Evolutionary conservation across 1,284 basidiomycete species (phyloP).

Genomic region (Pascua sp.): DNA sequence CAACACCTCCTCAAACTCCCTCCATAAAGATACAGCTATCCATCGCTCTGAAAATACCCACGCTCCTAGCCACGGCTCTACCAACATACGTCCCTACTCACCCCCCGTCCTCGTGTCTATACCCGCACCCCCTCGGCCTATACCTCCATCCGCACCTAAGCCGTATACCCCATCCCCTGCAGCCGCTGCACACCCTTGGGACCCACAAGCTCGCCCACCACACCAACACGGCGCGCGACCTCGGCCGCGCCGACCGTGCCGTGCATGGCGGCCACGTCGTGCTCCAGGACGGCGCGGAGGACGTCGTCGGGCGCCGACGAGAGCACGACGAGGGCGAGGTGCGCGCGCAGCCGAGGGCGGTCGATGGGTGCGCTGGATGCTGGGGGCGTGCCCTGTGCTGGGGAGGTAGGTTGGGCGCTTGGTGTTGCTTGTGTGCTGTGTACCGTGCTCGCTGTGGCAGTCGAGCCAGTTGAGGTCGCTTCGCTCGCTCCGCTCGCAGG

Average conservation of each 20-base stretch:
- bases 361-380: too few relatives aligned
- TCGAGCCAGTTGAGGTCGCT: too few relatives aligned
- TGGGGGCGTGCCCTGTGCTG: too few relatives aligned
- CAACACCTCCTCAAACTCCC: too few relatives aligned
- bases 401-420: too few relatives aligned
- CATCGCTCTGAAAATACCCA: too few relatives aligned
- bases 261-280: background rate
- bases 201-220: slow-evolving; percentile 2
- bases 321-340: slow-evolving; percentile 15
- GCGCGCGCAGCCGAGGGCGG: slow-evolving; percentile 1
- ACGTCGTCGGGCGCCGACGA: slow-evolving; percentile 4
- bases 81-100: too few relatives aligned
- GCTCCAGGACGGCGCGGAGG: slow-evolving; percentile 3
- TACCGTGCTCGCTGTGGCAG: too few relatives aligned
- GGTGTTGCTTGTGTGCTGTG: too few relatives aligned
- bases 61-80: too few relatives aligned
- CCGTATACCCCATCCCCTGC: background rate
- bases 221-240: background rate
- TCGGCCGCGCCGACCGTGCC: background rate
- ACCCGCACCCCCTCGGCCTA: background rate
- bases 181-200: slow-evolving; percentile 7
- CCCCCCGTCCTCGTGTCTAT: too few relatives aligned
- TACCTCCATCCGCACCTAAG: background rate
- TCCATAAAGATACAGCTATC: too few relatives aligned
- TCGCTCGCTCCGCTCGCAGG: slow-evolving; percentile 24